Base-by-base conservation (phyloP, 2,329 filamentous ascomycete species). In the Cladorrhinum sp. region DNA sequence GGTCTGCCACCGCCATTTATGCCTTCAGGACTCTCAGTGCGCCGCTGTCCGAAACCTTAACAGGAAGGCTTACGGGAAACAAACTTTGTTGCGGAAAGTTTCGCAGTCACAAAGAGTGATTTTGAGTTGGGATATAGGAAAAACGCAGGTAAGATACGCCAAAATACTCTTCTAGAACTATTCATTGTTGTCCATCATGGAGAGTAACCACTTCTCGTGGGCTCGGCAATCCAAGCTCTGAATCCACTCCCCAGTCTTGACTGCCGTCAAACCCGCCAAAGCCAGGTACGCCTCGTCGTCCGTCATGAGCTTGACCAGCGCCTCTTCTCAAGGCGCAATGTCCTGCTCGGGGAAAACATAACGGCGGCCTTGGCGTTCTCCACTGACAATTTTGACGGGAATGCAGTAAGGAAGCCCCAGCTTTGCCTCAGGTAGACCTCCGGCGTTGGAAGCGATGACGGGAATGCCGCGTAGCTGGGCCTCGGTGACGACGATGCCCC, bases 381-480 rank as follows among this genome's bases (percentile, higher is more conserved):
- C 67, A 0, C 63, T 66, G 39, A 69, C 61, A 10, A 63, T 57
- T 4, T 66, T 67, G 16, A 69, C 66, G 2, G 66, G 65, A 14
- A 69, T 64, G 57, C 61, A 65, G 50, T 66, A 66, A 1, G 64
- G 65, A 3, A 69, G 39, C 12, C 62, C 63, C 21, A 69, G 61
- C 62, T 69, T 69, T 10, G 67, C 66, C 53, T 69, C 67, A 26
- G 56, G 61, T 3, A 69, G 63, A 1, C 66, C 67, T 9, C 67
- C 67, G 12, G 67, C 64, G 36, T 69, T 61, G 46, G 67, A 69
- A 1, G 67, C 63, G 51, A 69, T 65, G 48, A 67, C 66, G 6
- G 67, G 67, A 10, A 69, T 68, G n/a, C 67, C 67, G 2, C 67
- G 66, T 4, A 69, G 61, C 59, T 69, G 67, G 7, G 67, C 66